phyloP scores from a whole-genome alignment of 2,329 filamentous ascomycete genomes.

The Aspergillus sp. region DNA sequence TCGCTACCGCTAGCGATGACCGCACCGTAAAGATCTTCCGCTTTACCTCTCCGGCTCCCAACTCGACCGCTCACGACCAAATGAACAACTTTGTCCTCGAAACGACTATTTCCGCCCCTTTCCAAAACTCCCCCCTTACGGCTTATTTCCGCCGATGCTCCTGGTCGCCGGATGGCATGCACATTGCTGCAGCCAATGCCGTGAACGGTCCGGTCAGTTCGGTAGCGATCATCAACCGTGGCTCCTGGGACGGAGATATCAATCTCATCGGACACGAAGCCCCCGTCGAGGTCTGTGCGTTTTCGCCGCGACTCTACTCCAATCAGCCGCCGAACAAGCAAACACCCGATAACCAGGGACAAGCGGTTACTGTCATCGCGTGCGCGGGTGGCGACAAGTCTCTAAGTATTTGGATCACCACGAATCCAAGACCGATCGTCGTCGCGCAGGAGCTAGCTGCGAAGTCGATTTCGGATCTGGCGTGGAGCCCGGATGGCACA shows the following conservation, averaged over 20 bases:
- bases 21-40: conserved; percentile 95
- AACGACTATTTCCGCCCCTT: conserved; percentile 83
- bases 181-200: conserved; percentile 94
- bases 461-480: conserved; percentile 90
- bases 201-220: conserved; percentile 97
- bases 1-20: conserved; percentile 96
- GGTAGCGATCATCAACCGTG: conserved; percentile 90
- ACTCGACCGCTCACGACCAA: conserved; percentile 91
- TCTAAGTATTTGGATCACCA: conserved; percentile 96
- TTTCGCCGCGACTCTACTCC: conserved; percentile 86
- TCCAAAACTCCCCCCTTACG: conserved; percentile 86
- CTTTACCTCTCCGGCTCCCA: conserved; percentile 85
- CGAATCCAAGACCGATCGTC: conserved; percentile 84
- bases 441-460: conserved; percentile 83
- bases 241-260: conserved; percentile 92
- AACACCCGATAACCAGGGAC: conserved; percentile 42
- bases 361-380: conserved; percentile 82
- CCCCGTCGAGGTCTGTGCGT: conserved; percentile 94
- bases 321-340: conserved; percentile 59
- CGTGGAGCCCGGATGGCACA: conserved; percentile 90
- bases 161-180: conserved; percentile 95
- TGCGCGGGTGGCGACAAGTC: conserved; percentile 97
- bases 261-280: conserved; percentile 97
- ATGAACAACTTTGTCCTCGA: conserved; percentile 95
- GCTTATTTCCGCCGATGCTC: conserved; percentile 96